Evolutionary conservation across 495 filamentous ascomycete species (phyloP), one percentile per base, ranked within the genome.

Genomic region (Xylaria sp.): DNA sequence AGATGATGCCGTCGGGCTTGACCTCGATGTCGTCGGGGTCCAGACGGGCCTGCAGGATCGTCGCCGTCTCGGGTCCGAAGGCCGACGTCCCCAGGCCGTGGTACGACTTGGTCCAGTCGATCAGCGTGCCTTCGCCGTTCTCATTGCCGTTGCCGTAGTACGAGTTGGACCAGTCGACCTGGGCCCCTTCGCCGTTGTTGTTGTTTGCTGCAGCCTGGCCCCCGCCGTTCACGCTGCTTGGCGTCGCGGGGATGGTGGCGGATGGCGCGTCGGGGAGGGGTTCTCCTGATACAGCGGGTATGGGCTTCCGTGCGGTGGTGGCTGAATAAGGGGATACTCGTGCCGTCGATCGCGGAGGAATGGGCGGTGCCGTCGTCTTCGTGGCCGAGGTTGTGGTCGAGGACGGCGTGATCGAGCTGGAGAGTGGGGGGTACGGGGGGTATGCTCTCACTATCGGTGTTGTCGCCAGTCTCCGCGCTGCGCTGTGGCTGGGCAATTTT

Each of bases 1-100:
- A 99, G 59, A 98, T 84, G 74, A 99, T 97, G 37, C 96, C 96
- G 82, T 99, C 96, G 33, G 93, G 92, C 84, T 99, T 99, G 76
- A 98, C 90, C 85, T 99, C 96, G 57, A 99, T 89, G 80, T 98
- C 95, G 21, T 92, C 87, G 7, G 86, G 81, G 44, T 88, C 81
- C 12, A 94, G 83, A 29, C 88, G 88, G 37, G 88, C 86, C 68
- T 93, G 86, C 61, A 99, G 82, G 6, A 94, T 83, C 37, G 91
- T 87, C 5, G 90, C 86, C 17, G 89, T 86, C 85, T 97, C 94
- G 64, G 91, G 86, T 35, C 89, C 81, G 82, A 99, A 98, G 0
- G 94, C 87, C 46, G 86, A 84, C 0, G 88, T 85, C 19, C 91
- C 92, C 33, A 98, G 88, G 1, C 96, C 96, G 80, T 97, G 92